phyloP scores from a whole-genome alignment of 1,139 yeast species.

The Candida freyschussii region DNA sequence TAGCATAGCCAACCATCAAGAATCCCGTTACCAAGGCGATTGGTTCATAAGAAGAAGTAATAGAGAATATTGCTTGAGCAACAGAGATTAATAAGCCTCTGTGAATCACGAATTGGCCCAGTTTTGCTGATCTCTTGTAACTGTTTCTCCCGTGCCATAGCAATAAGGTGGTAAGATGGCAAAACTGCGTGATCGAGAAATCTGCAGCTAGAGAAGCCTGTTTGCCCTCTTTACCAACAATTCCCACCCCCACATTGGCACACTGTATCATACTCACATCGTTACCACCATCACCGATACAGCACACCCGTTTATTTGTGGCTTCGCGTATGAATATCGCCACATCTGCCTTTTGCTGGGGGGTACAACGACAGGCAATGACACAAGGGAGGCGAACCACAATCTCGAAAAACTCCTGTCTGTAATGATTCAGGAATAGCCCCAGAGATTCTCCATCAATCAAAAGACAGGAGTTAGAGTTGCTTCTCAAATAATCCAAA shows the following conservation, averaged over 20 bases:
- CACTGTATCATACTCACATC: slow-evolving; percentile 99
- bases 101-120: slow-evolving; percentile 94
- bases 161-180: slow-evolving; percentile 77
- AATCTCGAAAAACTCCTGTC: slow-evolving; percentile 67
- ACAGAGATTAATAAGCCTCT: slow-evolving; percentile 92
- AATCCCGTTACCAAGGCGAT: slow-evolving; percentile 92
- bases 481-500: slow-evolving; percentile 63
- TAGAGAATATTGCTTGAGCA: slow-evolving; percentile 92
- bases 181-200: slow-evolving; percentile 88
- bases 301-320: slow-evolving; percentile 88
- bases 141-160: slow-evolving; percentile 99
- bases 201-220: slow-evolving; percentile 98
- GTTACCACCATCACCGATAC: slow-evolving; percentile 99
- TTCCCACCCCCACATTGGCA: slow-evolving; percentile 98
- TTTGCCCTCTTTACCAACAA: slow-evolving; percentile 97
- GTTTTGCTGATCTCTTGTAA: slow-evolving; percentile 89
- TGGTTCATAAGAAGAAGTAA: slow-evolving; percentile 85
- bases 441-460: slow-evolving; percentile 93
- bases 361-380: slow-evolving; percentile 96
- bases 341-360: slow-evolving; percentile 97
- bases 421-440: slow-evolving; percentile 56
- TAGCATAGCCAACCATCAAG: slow-evolving; percentile 98
- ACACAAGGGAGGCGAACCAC: slow-evolving; percentile 85
- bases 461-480: slow-evolving; percentile 74
- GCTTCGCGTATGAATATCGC: slow-evolving; percentile 71